These are phyloP conservation scores for Saprolegnia diclina DNA, from an alignment of 352 stramenopile genomes.

Conservation along the genomic window DNA sequence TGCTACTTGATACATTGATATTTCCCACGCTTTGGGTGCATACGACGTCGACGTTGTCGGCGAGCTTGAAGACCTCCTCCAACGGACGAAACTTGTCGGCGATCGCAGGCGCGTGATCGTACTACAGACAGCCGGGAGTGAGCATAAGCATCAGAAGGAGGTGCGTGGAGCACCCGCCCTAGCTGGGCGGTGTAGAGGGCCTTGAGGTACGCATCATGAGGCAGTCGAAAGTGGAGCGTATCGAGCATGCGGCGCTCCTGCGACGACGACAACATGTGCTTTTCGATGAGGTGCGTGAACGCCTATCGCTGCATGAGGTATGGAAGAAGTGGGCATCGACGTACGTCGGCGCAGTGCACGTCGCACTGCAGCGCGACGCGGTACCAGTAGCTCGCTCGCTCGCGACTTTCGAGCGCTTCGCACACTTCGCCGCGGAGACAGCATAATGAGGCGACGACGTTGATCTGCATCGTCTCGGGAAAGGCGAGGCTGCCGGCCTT, in stretches of 20 bases:
- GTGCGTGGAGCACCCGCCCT: slow-evolving; percentile 41
- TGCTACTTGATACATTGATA: not conserved
- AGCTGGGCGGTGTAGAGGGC: slow-evolving; percentile 63
- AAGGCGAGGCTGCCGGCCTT: slow-evolving; percentile 26
- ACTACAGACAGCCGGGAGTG: no score
- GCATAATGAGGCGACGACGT: slow-evolving; percentile 71
- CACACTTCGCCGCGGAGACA: slow-evolving; percentile 80
- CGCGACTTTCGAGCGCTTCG: slow-evolving; percentile 74
- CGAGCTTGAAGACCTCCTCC: slow-evolving; percentile 50
- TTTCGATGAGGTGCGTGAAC: slow-evolving; percentile 81
- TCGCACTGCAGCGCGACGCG: slow-evolving; percentile 70
- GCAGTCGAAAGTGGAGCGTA: slow-evolving; percentile 55
- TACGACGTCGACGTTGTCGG: slow-evolving; percentile 67
- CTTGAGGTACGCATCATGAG: slow-evolving; percentile 56
- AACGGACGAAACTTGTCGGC: slow-evolving; percentile 58
- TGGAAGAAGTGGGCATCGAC: not conserved
- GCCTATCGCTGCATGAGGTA: slow-evolving; percentile 33
- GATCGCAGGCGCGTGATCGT: slow-evolving; percentile 45
- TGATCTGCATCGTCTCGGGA: slow-evolving; percentile 38
- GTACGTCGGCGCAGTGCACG: slow-evolving; percentile 65
- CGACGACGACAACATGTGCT: slow-evolving; percentile 69
- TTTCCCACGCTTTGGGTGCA: slow-evolving; percentile 3
- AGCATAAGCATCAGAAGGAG: no score
- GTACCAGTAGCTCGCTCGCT: slow-evolving; percentile 75
- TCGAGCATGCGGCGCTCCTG: slow-evolving; percentile 66